These are phyloP conservation scores for Penicillium sp. DNA, from an alignment of 2,329 filamentous ascomycete species.

Conservation along the genomic window DNA sequence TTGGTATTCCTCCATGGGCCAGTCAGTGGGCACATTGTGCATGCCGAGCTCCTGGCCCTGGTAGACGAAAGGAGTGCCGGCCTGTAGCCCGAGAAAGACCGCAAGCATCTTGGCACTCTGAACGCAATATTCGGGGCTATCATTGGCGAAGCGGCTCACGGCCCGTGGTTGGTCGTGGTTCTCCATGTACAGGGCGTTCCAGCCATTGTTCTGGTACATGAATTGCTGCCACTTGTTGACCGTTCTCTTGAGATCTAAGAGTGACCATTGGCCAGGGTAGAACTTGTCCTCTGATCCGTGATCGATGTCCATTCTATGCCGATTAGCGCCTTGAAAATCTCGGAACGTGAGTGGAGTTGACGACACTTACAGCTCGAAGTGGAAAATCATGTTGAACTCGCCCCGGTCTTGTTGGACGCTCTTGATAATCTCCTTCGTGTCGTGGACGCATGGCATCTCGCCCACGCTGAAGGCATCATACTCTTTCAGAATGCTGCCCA, in stretches of 20 bases:
- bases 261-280: not conserved
- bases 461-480: slow-evolving; percentile 47
- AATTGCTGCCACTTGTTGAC: slow-evolving; percentile 5
- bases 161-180: slow-evolving; percentile 58
- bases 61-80: slow-evolving; percentile 11
- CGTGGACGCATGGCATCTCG: slow-evolving; percentile 52
- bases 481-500: slow-evolving; percentile 32
- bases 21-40: not conserved
- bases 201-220: slow-evolving; percentile 24
- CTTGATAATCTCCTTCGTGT: slow-evolving; percentile 59
- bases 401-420: slow-evolving; percentile 59
- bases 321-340: slow-evolving; percentile 41
- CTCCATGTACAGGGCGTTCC: slow-evolving; percentile 56
- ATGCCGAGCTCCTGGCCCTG: slow-evolving; percentile 15
- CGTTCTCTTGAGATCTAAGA: not conserved
- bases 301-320: slow-evolving; percentile 53
- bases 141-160: slow-evolving; percentile 52
- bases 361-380: slow-evolving; percentile 20
- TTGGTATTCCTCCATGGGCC: not conserved
- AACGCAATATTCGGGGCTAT: slow-evolving; percentile 33
- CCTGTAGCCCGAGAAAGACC: slow-evolving; percentile 53
- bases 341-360: slow-evolving; percentile 30
- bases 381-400: slow-evolving; percentile 71
- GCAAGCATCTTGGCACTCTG: slow-evolving; percentile 48
- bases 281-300: slow-evolving; percentile 41